These are phyloP conservation scores for Trichoderma gamsii DNA, from an alignment of 495 filamentous ascomycete genomes.

Conservation along the genomic window DNA sequence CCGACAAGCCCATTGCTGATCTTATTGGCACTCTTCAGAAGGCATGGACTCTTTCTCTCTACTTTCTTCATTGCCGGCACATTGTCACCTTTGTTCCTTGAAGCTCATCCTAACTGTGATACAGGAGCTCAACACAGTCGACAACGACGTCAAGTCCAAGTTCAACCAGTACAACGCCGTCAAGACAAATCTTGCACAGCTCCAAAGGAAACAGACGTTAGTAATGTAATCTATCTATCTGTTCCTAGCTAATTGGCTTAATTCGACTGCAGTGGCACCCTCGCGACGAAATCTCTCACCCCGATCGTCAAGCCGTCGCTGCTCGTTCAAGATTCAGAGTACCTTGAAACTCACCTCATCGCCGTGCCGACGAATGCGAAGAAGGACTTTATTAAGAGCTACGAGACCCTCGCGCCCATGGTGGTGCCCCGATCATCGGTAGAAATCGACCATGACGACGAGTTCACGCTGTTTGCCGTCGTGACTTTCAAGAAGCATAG, in stretches of 20 bases:
- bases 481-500: conserved; percentile 89
- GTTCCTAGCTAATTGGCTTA: conserved; percentile 13
- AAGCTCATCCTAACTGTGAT: neutral
- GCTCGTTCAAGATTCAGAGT: conserved; percentile 86
- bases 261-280: conserved; percentile 64
- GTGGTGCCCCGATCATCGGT: conserved; percentile 84
- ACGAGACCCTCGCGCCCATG: conserved; percentile 75
- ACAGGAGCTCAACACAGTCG: conserved; percentile 77
- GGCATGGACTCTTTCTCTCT: conserved; percentile 37
- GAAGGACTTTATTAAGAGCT: conserved; percentile 82
- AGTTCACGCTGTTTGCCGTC: conserved; percentile 83
- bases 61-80: conserved; percentile 2
- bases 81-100: neutral
- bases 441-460: conserved; percentile 71
- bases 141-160: conserved; percentile 90
- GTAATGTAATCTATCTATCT: conserved; percentile 11
- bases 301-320: conserved; percentile 71
- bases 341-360: conserved; percentile 89
- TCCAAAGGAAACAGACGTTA: conserved; percentile 84
- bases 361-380: conserved; percentile 70
- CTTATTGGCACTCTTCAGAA: conserved; percentile 81
- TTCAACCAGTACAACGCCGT: conserved; percentile 86
- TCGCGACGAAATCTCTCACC: conserved; percentile 87
- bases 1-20: conserved; percentile 80
- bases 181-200: conserved; percentile 70